Evolutionary conservation across 192 early-diverging fungal genomes (phyloP).

Genomic region (Coemansia sp.): DNA sequence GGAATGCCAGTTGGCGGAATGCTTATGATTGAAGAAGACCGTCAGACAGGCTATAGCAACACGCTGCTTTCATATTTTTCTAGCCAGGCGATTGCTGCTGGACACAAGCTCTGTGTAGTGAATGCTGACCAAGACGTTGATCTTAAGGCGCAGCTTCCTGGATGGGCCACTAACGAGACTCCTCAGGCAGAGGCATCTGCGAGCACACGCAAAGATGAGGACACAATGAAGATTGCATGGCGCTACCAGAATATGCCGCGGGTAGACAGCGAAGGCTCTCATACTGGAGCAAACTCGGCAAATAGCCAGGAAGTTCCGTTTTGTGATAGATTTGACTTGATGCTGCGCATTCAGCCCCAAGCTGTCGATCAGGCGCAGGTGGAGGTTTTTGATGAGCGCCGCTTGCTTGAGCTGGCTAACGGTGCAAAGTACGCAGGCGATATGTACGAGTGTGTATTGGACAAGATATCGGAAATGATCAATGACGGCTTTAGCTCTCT

Average conservation of each 20-base stretch:
- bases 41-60: constrained; percentile 75
- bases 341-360: constrained; percentile 64
- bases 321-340: constrained; percentile 84
- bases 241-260: constrained; percentile 80
- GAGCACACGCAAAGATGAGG: constrained; percentile 36
- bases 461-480: constrained; percentile 58
- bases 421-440: constrained; percentile 15
- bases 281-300: neutral
- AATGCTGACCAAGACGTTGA: constrained; percentile 64
- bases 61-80: constrained; percentile 80
- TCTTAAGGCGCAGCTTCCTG: constrained; percentile 55
- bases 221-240: constrained; percentile 91
- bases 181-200: neutral
- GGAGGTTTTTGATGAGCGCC: constrained; percentile 50
- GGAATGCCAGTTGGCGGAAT: constrained; percentile 82
- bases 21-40: constrained; percentile 76
- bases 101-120: constrained; percentile 68
- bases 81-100: constrained; percentile 76
- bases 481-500: constrained; percentile 67
- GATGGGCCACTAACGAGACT: constrained; percentile 31
- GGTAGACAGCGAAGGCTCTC: constrained; percentile 8
- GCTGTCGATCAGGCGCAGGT: constrained; percentile 58
- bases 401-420: constrained; percentile 11
- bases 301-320: constrained; percentile 55
- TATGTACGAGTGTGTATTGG: constrained; percentile 41